Evolutionary conservation across 352 stramenopile species (phyloP), one percentile per base, ranked within the genome.

Genomic region (Blastocystis sp.): DNA sequence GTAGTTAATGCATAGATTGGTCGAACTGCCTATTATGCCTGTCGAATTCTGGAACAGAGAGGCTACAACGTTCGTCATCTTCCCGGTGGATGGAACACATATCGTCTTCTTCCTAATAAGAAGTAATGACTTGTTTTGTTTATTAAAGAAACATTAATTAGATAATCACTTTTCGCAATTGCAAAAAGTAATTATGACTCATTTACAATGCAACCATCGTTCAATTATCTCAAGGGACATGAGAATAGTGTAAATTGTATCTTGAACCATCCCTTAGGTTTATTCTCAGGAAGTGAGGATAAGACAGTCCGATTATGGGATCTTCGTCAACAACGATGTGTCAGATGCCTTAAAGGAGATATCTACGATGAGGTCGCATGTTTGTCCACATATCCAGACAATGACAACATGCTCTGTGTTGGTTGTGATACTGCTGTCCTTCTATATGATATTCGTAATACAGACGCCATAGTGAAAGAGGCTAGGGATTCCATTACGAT

Each of bases 51-150:
- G 22, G 62, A 77, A 24, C 62, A 88, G 77, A 58, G 59, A 7
- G 77, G 77, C 15, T 88, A 54, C 27, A 81, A 88, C 27, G 77
- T 42, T 19, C 77, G 77, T 42, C 53, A 59, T 33, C n/a, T 88
- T 15, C 44, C 77, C 42, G 77, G 77, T 40, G 77, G 77, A 11
- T 88, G 51, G 48, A 35, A 22, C 27, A 88, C 77, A 24, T 88
- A 68, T 24, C 73, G 57, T 42, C n/a, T 81, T 24, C 70, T 81
- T 30, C 70, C 70, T 40, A 78, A 78, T 54, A 48, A 78, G 24
- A 51, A 78, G 33, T 78, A 19, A 35, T 75, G 62, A 48, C 37
- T 35, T 24, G 62, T 24, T 75, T 44, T 40, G n/a, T n/a, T n/a
- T n/a, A n/a, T n/a, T n/a, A n/a, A 0, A 54, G 5, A 0, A n/a